Base-by-base conservation (phyloP, 2,329 filamentous ascomycete species). In the Colletotrichum caudatum region DNA sequence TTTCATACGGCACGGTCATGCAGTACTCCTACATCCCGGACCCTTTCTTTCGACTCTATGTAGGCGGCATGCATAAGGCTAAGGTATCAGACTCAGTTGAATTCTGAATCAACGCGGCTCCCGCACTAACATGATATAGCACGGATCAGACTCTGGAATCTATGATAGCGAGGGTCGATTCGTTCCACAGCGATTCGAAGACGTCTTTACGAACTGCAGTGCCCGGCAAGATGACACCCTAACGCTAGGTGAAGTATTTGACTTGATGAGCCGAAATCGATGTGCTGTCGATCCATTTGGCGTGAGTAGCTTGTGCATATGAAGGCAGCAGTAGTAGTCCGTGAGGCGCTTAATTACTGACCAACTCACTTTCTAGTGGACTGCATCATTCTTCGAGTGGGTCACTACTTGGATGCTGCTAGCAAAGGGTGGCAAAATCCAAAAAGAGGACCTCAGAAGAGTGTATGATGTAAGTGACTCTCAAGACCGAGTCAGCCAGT, bases 381-480 rank as follows among this genome's bases (percentile, higher is more conserved):
- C 56, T 3, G 74, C 69, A 8, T 60, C 71, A 1, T 56, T 75
- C 14, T 75, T 74, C 59, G 68, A 75, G 82, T 83, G 83, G 83
- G 74, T 82, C 3, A 85, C 85, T 0, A 85, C 85, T 1, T 88
- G 85, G 73, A 74, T 89, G 39, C 79, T 90, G 33, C 77, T 88
- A 82, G 86, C 87, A 1, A 81, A 84, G 58, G 85, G 90, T 75
- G 87, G 87, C 0, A 80, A 80, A 62, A 82, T 89, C 77, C 82
- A 79, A 76, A 90, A 90, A 77, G 86, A 90, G 54, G 87, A 90
- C 64, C 81, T 88, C 23, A 77, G 86, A n/a, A 76, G 83, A 9
- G 79, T 88, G 7, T 88, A 84, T 74, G 85, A 88, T 76, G 86
- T 87, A 11, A 86, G 85, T 76, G 81, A 2, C 26, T 5, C 5